Conservation (phyloP, 2,329 filamentous ascomycete species). For the Calonectria crousiana region DNA sequence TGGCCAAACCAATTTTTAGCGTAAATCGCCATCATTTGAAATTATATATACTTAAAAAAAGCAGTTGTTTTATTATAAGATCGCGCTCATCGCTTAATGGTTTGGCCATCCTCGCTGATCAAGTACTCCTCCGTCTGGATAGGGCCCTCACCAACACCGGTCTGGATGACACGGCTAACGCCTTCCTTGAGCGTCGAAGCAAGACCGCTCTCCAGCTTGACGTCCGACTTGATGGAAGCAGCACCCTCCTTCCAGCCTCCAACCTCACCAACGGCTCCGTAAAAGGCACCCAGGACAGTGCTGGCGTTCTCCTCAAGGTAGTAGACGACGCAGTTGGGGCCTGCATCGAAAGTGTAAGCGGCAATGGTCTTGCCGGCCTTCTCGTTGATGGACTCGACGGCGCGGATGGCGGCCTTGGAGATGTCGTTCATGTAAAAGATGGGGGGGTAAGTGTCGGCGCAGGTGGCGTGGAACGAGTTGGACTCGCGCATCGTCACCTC, state of each 20-base stretch:
- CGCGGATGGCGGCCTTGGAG: slow-evolving; percentile 85
- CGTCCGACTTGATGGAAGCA: slow-evolving; percentile 63
- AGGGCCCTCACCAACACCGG: slow-evolving; percentile 91
- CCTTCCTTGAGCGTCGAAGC: slow-evolving; percentile 78
- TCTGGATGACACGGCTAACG: slow-evolving; percentile 90
- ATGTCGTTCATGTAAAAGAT: slow-evolving; percentile 99
- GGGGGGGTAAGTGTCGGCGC: slow-evolving; percentile 93
- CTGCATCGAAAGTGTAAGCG: slow-evolving; percentile 97
- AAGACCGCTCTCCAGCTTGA: slow-evolving; percentile 75
- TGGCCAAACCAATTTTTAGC: background rate
- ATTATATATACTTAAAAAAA: slow-evolving; percentile 6
- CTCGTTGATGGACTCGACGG: slow-evolving; percentile 90
- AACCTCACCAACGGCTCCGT: slow-evolving; percentile 71
- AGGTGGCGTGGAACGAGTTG: slow-evolving; percentile 96
- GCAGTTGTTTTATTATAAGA: background rate
- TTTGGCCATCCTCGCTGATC: slow-evolving; percentile 74
- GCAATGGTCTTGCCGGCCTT: slow-evolving; percentile 83
- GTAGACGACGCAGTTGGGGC: slow-evolving; percentile 97
- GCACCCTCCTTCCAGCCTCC: slow-evolving; percentile 78
- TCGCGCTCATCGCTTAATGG: slow-evolving; percentile 48
- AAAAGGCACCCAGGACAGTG: slow-evolving; percentile 82
- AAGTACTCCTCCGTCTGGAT: slow-evolving; percentile 82
- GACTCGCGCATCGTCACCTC: slow-evolving; percentile 96
- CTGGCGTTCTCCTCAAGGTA: slow-evolving; percentile 85
- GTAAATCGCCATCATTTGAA: background rate